Conservation (phyloP, 2,329 filamentous ascomycete species). For the Scolecobasidium constrictum region DNA sequence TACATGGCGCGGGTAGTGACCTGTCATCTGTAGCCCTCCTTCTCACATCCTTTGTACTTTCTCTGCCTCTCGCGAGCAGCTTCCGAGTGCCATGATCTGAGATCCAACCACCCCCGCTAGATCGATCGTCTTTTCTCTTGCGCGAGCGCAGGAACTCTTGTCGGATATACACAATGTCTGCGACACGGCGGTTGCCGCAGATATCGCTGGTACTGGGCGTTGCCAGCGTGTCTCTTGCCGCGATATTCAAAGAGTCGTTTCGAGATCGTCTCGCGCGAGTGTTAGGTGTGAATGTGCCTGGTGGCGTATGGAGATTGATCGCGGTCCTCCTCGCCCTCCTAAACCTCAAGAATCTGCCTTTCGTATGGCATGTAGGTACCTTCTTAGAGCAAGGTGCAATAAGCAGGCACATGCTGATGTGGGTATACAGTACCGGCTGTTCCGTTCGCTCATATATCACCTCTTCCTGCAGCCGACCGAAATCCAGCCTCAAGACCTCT, state of each 20-base stretch:
- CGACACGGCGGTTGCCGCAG: slow-evolving; percentile 5
- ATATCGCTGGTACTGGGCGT: slow-evolving; percentile 3
- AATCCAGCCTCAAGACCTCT: slow-evolving; percentile 51
- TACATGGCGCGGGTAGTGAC: no score
- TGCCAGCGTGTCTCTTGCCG: background rate
- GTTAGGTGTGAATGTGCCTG: slow-evolving; percentile 1
- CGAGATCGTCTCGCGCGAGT: background rate
- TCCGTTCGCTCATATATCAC: slow-evolving; percentile 35
- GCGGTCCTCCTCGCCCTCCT: slow-evolving; percentile 39
- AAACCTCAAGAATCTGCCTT: slow-evolving; percentile 65
- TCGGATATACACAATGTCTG: slow-evolving; percentile 8
- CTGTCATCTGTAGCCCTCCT: no score
- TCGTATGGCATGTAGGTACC: slow-evolving; percentile 63
- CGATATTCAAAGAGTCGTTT: background rate
- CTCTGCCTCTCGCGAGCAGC: no score
- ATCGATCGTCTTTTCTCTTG: no score
- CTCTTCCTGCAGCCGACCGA: slow-evolving; percentile 32
- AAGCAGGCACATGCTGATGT: no score
- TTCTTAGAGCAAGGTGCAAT: no score
- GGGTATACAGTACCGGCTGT: slow-evolving; percentile 31
- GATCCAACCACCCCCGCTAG: no score
- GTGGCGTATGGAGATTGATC: slow-evolving; percentile 21
- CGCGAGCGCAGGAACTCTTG: no score
- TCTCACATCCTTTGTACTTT: no score
- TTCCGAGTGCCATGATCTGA: no score